These are phyloP conservation scores for Claviceps monticola DNA, from an alignment of 2,329 filamentous ascomycete genomes.

Conservation along the genomic window DNA sequence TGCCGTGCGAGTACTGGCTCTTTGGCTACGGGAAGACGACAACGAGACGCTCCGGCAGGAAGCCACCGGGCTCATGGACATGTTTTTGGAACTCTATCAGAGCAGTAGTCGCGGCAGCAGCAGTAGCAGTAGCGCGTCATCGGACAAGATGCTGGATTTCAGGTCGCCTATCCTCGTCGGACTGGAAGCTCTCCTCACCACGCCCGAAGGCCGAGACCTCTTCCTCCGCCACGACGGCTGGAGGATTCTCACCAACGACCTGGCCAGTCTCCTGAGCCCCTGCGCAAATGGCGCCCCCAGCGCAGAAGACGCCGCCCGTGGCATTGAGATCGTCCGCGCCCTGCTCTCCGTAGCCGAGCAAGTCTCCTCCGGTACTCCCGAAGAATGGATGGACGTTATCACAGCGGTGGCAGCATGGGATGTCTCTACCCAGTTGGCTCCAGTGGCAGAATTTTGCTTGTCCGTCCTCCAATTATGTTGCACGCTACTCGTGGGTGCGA, in stretches of 20 bases:
- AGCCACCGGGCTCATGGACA: slow-evolving; percentile 44
- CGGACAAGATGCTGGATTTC: slow-evolving; percentile 34
- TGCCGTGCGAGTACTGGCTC: slow-evolving; percentile 40
- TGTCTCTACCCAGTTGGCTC: slow-evolving; percentile 6
- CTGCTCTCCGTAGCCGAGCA: slow-evolving; percentile 38
- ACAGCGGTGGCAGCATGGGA: slow-evolving; percentile 36
- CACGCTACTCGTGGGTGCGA: slow-evolving; percentile 33
- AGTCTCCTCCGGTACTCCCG: slow-evolving; percentile 28
- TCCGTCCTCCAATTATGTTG: slow-evolving; percentile 42
- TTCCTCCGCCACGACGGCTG: slow-evolving; percentile 41
- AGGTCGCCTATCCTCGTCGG: slow-evolving; percentile 43
- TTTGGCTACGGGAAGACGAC: slow-evolving; percentile 60
- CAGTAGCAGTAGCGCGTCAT: slow-evolving; percentile 13
- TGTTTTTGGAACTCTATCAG: slow-evolving; percentile 49
- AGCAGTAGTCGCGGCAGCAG: slow-evolving; percentile 2
- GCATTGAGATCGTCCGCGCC: slow-evolving; percentile 41
- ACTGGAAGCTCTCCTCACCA: slow-evolving; percentile 41
- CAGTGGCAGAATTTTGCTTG: slow-evolving; percentile 34
- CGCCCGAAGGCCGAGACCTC: slow-evolving; percentile 30
- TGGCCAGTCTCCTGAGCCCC: slow-evolving; percentile 27
- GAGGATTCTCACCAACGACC: slow-evolving; percentile 35
- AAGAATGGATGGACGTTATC: slow-evolving; percentile 44
- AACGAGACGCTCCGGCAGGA: slow-evolving; percentile 43
- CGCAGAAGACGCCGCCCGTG: slow-evolving; percentile 19
- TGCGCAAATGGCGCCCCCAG: slow-evolving; percentile 8